Base-by-base conservation (phyloP, 2,329 filamentous ascomycete species). In the Penicillium sp. region DNA sequence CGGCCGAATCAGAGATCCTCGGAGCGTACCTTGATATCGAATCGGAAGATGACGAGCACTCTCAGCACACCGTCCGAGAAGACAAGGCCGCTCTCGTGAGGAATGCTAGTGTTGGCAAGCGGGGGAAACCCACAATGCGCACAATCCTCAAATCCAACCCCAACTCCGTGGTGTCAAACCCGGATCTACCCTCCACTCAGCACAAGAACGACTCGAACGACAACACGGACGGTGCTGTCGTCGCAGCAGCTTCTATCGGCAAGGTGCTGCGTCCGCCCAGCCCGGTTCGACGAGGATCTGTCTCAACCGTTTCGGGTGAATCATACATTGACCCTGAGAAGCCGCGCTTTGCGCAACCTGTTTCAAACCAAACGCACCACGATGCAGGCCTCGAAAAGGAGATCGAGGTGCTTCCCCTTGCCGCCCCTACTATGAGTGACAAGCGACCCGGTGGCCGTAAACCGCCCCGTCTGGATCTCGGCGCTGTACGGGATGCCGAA, bases 401-500 rank as follows among this genome's bases (percentile, higher is more conserved):
- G 46, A 17, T 61, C 3, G 59, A 53, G 30, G 49, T 37, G n/a
- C 54, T 71, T 15, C 64, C 67, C 3, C 59, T 42, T 45, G 58
- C 67, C 33, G 60, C 66, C 7, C 67, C 65, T 7, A 68, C 69
- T 7, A 72, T 75, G 71, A 75, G 72, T 50, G 67, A 71, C 44
- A 75, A 66, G 53, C 67, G 70, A 32, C 72, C 71, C 17, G 62
- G 65, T 15, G 66, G 61, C 32, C 71, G 65, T 45, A 67, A 73
- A 52, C 92, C 93, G 26, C 89, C 90, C 3, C 84, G 83, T 29
- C 76, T 97, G 3, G 86, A 97, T 66, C 87, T 97, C 20, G 87
- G 92, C 65, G 89, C 89, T 3, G 89, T 96, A 3, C 83, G 85
- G 58, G 85, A 88, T 45, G 89, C 90, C 13, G 91, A 97, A 70